These are phyloP conservation scores for Murraya koenigii DNA, from an alignment of 345 rosid genomes.

Conservation along the genomic window DNA sequence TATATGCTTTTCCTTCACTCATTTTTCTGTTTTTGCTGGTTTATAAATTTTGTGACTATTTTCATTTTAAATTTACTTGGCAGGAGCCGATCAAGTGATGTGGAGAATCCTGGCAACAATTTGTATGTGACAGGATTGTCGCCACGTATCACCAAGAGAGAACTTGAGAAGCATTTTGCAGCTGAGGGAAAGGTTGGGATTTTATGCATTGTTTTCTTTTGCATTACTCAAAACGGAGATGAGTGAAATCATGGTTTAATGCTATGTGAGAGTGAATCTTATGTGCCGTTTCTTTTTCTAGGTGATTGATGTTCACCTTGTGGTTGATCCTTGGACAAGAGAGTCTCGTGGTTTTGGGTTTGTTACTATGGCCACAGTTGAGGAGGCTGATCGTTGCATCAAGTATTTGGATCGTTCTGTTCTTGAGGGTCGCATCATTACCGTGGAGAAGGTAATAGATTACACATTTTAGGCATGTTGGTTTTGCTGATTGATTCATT, in stretches of 20 bases:
- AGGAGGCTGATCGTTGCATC: constrained; percentile 78
- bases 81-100: constrained; percentile 59
- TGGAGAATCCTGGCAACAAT: constrained; percentile 90
- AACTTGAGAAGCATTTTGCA: constrained; percentile 73
- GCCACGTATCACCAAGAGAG: constrained; percentile 65
- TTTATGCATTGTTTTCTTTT: not conserved
- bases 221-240: not conserved
- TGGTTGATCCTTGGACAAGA: constrained; percentile 92
- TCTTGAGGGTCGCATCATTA: constrained; percentile 78
- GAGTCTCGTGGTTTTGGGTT: constrained; percentile 96
- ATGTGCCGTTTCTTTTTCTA: not conserved
- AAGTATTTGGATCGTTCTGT: constrained; percentile 71
- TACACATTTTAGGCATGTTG: not conserved
- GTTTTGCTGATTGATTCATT: not conserved
- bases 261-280: not conserved
- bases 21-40: not conserved
- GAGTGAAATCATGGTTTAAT: not conserved
- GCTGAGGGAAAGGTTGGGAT: constrained; percentile 64
- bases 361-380: constrained; percentile 63
- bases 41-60: not conserved
- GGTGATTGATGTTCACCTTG: constrained; percentile 90
- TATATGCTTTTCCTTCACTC: not conserved
- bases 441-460: constrained; percentile 81
- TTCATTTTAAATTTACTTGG: not conserved
- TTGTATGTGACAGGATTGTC: constrained; percentile 95